Evolutionary conservation across 495 filamentous ascomycete species (phyloP).

Genomic region (Collariella sp.): DNA sequence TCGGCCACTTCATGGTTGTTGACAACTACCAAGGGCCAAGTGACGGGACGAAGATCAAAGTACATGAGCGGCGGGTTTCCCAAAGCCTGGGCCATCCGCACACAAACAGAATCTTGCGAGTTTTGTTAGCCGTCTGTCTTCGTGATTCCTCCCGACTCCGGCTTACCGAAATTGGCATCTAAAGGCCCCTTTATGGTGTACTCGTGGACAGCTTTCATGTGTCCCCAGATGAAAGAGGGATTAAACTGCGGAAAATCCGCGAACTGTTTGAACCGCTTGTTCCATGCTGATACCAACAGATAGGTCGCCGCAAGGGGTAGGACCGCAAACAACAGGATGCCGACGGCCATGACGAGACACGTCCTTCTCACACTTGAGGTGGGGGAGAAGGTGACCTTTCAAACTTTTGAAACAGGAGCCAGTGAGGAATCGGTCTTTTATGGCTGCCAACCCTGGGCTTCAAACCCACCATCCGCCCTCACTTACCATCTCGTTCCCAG

Average conservation of each 20-base stretch:
- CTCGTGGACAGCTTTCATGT: constrained; percentile 23
- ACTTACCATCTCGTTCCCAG: no score
- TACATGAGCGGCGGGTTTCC: constrained; percentile 24
- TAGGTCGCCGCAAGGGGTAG: constrained; percentile 1
- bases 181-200: constrained; percentile 8
- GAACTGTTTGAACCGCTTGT: constrained; percentile 22
- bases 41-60: constrained; percentile 32
- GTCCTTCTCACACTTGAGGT: no score
- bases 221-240: constrained; percentile 26
- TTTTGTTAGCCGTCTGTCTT: not conserved
- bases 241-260: constrained; percentile 24
- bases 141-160: not conserved
- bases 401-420: no score
- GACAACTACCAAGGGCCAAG: constrained; percentile 29
- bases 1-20: constrained; percentile 38
- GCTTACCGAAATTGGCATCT: constrained; percentile 21
- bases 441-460: no score
- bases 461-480: no score
- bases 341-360: not conserved
- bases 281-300: not conserved
- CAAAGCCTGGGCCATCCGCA: constrained; percentile 16
- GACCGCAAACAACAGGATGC: not conserved
- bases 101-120: constrained; percentile 16
- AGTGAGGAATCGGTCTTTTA: no score
- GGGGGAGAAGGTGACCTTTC: no score